These are phyloP conservation scores for Ligustrum vulgare DNA, from an alignment of 257 asterid genomes.

Conservation along the genomic window DNA sequence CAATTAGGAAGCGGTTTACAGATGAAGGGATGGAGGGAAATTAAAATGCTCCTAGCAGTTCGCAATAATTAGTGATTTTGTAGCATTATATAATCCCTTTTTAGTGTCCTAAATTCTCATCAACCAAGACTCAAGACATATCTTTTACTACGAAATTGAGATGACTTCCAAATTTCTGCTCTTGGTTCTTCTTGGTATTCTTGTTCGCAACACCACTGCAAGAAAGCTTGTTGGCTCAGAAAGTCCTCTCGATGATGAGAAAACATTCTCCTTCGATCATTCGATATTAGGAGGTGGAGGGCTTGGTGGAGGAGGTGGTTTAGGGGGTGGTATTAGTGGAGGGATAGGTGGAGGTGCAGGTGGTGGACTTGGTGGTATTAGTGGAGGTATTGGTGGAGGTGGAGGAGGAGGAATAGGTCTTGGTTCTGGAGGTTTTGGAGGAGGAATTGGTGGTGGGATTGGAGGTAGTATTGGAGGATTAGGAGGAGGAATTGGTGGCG, in stretches of 20 bases:
- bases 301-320: not conserved
- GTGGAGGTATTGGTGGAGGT: constrained; percentile 18
- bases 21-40: not conserved
- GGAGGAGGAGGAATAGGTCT: constrained; percentile 12
- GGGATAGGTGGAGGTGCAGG: constrained; percentile 13
- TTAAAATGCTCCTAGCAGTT: not conserved
- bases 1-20: not conserved
- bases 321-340: constrained; percentile 18
- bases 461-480: constrained; percentile 21
- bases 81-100: constrained; percentile 13
- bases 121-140: not conserved
- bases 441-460: constrained; percentile 25
- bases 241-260: constrained; percentile 23
- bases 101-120: too few relatives aligned
- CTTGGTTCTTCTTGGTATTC: constrained; percentile 12
- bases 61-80: not conserved
- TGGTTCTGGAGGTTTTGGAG: constrained; percentile 20
- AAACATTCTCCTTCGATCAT: constrained; percentile 4
- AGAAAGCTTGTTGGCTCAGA: constrained; percentile 15
- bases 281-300: constrained; percentile 24
- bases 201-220: constrained; percentile 17
- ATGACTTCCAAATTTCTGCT: constrained; percentile 20
- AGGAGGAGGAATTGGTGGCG: constrained; percentile 14
- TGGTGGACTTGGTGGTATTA: constrained; percentile 11
- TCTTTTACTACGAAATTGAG: not conserved